These are phyloP conservation scores for Metarhizium guizhouense DNA, from an alignment of 2,329 filamentous ascomycete genomes.

Conservation along the genomic window DNA sequence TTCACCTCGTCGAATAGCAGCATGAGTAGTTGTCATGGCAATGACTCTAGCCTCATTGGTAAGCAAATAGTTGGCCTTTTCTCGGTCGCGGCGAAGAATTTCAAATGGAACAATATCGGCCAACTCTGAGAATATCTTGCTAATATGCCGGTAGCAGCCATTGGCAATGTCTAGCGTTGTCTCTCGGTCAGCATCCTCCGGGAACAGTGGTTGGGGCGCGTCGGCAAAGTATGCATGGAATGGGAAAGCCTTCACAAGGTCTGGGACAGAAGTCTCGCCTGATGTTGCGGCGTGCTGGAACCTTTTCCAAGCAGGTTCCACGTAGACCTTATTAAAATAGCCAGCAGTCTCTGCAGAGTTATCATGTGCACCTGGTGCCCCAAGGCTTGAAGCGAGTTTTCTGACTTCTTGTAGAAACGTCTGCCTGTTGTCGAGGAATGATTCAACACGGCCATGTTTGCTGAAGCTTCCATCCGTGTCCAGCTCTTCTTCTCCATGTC, in stretches of 20 bases:
- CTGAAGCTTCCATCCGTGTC: conserved; percentile 80
- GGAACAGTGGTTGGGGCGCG: conserved; percentile 79
- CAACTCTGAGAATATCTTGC: conserved; percentile 83
- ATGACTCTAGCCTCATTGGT: conserved; percentile 95
- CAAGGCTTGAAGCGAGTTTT: conserved; percentile 74
- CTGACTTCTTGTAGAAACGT: conserved; percentile 74
- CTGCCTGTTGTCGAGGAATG: conserved; percentile 81
- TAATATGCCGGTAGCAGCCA: conserved; percentile 82
- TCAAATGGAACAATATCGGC: conserved; percentile 94
- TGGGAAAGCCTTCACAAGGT: conserved; percentile 69
- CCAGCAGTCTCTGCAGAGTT: conserved; percentile 94
- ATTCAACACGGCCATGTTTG: conserved; percentile 91
- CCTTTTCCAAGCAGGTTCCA: conserved; percentile 79
- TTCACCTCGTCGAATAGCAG: conserved; percentile 85
- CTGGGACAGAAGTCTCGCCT: conserved; percentile 45
- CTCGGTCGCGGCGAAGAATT: conserved; percentile 76
- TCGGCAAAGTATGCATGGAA: conserved; percentile 83
- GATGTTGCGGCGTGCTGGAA: conserved; percentile 56
- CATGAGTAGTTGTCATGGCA: conserved; percentile 97
- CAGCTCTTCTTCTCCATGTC: conserved; percentile 91
- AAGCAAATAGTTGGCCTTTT: conserved; percentile 93
- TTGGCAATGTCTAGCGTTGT: conserved; percentile 65
- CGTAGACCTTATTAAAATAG: conserved; percentile 90
- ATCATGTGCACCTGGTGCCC: conserved; percentile 86
- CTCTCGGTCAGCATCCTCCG: conserved; percentile 54